Evolutionary conservation across 306 rosid species (phyloP), one percentile per base, ranked within the genome.

Genomic region (Cucurbita pepo): DNA sequence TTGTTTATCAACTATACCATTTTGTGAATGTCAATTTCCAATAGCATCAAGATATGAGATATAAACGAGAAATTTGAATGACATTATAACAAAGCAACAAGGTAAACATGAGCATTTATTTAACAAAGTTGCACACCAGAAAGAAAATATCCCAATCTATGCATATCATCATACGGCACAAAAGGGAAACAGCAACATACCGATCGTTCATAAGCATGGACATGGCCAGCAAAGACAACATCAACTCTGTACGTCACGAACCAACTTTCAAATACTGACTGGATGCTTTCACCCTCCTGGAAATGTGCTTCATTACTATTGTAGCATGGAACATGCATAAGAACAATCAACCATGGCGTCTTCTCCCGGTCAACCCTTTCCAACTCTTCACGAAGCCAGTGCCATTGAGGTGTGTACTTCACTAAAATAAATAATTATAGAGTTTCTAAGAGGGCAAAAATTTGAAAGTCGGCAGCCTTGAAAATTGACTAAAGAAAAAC

Each of bases 161-260:
- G 37, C 56, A 22, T 22, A 67, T 36, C 74, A 47, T 5, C 56
- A 52, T 15, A 37, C 7, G 30, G 25, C 21, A 19, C 4, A 21
- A 66, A 62, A 66, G 60, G 13, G 45, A 65, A 59, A 47, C 37
- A 75, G 74, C 65, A 75, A 72, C 90, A 71, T 89, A 95, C 99
- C 2, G 99, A 95, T 91, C 99, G 87, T 85, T 95, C 99, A 73
- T 95, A 95, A 38, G 97, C 99, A 83, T 95, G 99, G 72, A 95
- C 99, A 78, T 95, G 99, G 45, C 99, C 99, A 22, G 99, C 99
- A 84, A 95, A 95, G 75, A 91, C 63, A 38, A 86, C 83, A 10
- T 95, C 99, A 57, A 95, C 95, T 87, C 82, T 95, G 86, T 89
- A 81, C 3, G 78, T 40, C 77, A 88, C 73, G 77, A 91, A 89